These are phyloP conservation scores for Malassezia equina DNA, from an alignment of 1,284 basidiomycete genomes.

Conservation along the genomic window DNA sequence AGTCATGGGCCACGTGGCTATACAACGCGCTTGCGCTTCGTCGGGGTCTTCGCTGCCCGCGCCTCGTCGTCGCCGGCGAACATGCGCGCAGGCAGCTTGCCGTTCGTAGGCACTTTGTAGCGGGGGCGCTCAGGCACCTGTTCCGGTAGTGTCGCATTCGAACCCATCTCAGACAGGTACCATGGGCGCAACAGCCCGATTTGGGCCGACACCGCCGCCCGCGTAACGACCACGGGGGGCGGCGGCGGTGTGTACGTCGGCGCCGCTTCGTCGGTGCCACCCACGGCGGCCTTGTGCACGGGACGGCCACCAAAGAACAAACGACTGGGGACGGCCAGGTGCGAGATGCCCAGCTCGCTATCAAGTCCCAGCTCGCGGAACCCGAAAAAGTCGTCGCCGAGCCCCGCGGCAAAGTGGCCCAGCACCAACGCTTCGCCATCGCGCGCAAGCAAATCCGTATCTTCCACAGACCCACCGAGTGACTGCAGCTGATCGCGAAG, in stretches of 20 bases:
- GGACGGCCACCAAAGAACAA: constrained; percentile 61
- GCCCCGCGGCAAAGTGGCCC: constrained; percentile 73
- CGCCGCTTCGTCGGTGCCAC: neutral
- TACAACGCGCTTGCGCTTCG: constrained; percentile 11
- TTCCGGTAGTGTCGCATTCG: constrained; percentile 27
- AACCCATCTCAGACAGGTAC: constrained; percentile 49
- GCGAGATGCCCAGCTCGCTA: constrained; percentile 69
- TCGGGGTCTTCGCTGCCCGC: constrained; percentile 19
- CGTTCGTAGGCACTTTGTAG: constrained; percentile 42
- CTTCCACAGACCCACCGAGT: constrained; percentile 49
- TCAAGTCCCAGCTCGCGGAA: constrained; percentile 79
- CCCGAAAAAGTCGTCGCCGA: constrained; percentile 89
- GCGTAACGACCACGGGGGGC: constrained; percentile 62
- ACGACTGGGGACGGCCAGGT: constrained; percentile 66
- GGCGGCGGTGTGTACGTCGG: constrained; percentile 65
- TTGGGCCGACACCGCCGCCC: constrained; percentile 60
- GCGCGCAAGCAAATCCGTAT: constrained; percentile 71
- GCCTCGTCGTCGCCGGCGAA: constrained; percentile 33
- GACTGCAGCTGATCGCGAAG: constrained; percentile 63
- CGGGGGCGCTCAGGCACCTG: constrained; percentile 34
- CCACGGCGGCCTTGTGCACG: neutral
- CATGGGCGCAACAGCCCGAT: constrained; percentile 74
- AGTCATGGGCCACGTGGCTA: constrained; percentile 14
- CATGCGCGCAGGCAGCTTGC: constrained; percentile 33
- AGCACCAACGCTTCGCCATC: constrained; percentile 62